Percentiles rank a stretch among this genome's conserved stretches.
These are phyloP conservation scores for Hypoxylon lienhwacheense DNA, from an alignment of 495 filamentous ascomycete species.

Conservation along the genomic window DNA sequence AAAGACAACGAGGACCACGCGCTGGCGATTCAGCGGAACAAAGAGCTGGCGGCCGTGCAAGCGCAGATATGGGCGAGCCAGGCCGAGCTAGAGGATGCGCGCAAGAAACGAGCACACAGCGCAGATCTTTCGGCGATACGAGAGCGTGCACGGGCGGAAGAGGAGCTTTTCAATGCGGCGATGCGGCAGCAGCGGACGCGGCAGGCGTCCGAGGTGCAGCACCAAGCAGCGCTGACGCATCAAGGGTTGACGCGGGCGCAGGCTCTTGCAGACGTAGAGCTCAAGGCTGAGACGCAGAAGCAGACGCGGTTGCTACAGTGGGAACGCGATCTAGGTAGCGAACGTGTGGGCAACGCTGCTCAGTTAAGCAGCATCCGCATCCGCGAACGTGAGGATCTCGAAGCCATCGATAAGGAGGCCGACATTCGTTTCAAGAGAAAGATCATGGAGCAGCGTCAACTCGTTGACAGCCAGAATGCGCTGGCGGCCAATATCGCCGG, in stretches of 20 bases:
- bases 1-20: constrained; percentile 44
- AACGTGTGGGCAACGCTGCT: constrained; percentile 42
- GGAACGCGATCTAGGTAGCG: constrained; percentile 41
- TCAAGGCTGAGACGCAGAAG: constrained; percentile 42
- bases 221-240: constrained; percentile 46
- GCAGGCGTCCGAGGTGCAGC: constrained; percentile 37
- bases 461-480: constrained; percentile 49
- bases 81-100: constrained; percentile 50
- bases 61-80: constrained; percentile 47
- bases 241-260: constrained; percentile 43
- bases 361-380: constrained; percentile 47
- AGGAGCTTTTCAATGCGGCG: constrained; percentile 40
- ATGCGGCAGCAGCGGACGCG: constrained; percentile 38
- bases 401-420: constrained; percentile 41
- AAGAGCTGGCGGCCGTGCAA: constrained; percentile 48
- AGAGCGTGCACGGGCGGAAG: constrained; percentile 41
- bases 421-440: constrained; percentile 42
- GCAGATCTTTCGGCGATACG: constrained; percentile 34
- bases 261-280: constrained; percentile 45
- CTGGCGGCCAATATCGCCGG: constrained; percentile 44
- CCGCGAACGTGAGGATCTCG: constrained; percentile 47
- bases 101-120: constrained; percentile 35
- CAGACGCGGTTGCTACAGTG: constrained; percentile 42
- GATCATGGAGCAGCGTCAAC: constrained; percentile 48
- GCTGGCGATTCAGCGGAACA: constrained; percentile 42